Evolutionary conservation across 1,284 basidiomycete species (phyloP), one percentile per base, ranked within the genome.

Genomic region (Neolentinus lepideus): DNA sequence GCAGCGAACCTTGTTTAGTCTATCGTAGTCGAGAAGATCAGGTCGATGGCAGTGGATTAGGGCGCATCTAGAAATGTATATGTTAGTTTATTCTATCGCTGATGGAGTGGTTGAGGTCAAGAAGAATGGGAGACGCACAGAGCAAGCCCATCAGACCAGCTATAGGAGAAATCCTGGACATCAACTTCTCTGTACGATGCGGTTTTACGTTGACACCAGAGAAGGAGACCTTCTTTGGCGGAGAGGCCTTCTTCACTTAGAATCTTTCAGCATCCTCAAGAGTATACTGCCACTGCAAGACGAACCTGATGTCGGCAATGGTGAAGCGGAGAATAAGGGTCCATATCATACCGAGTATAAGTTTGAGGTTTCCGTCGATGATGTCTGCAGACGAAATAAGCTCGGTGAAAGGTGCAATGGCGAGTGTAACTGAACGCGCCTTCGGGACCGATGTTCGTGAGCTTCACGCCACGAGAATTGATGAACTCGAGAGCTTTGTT

Each of bases 331-430:
- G 80, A 67, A 99, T 96, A 38, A 99, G 80, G 0, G 94, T 97
- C 96, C 96, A 99, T 63, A 99, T 98, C 92, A 98, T 95, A 33
- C 96, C 96, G 16, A 99, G 81, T 54, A 97, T 98, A 56, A 99
- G 88, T 71, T 99, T 99, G 59, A 96, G 72, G 69, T 98, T 98
- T 26, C 95, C 95, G 68, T 99, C 96, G 58, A 98, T 94, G 67
- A 98, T 98, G 69, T 99, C 95, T 93, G 64, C 53, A 6, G 61
- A 19, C 11, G 14, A 50, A 14, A 21, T 8, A 16, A 45, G 43
- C 52, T 10, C 51, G n/a, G 8, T 56, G n/a, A n/a, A 47, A 33
- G 50, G n/a, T 24, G 31, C 29, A 22, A 16, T 10, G 8, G 19
- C 16, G n/a, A 36, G 9, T 19, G 36, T 16, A 25, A 11, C 26